Evolutionary conservation across 345 rosid genomes (phyloP), one percentile per base, ranked within the genome.

Genomic region (Hirschfeldia incana): DNA sequence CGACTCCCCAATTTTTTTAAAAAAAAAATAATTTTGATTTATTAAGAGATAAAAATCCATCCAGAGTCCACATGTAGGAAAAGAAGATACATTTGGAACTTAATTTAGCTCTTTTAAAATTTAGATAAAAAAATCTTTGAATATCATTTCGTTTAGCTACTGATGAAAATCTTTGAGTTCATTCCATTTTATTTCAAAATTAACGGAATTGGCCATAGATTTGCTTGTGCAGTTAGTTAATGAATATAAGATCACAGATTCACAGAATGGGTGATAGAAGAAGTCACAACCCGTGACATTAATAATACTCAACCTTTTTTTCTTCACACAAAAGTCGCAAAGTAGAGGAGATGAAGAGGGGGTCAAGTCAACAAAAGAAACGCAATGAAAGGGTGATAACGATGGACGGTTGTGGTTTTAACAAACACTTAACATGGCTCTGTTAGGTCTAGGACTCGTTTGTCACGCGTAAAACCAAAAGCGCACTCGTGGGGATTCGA

Each of bases 281-380:
- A 13, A 46, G 55, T 46, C 55, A 46, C 55, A 46, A 13, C 17
- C 55, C 55, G 55, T 49, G 55, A 49, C 55, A n/a, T 13, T 49
- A 49, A 49, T 49, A 49, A 49, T 44, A 49, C 17, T 13, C 13
- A 9, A 1, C 6, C 5, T n/a, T 5, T 39, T 39, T 39, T 39
- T 4, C 11, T 39, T 13, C 17, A 4, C 55, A 49, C 55, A 49
- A 49, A 49, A 49, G 55, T 49, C 55, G 55, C 55, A 49, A 49
- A 49, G 55, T 4, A 13, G 55, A n/a, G 2, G 55, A 5, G 55
- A 49, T 13, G 17, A 13, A 17, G 9, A 72, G 67, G 63, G 66
- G 55, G 82, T 78, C 82, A 78, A 78, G 55, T 49, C 55, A 49
- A 49, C 77, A 78, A 78, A 72, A 73, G 62, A 66, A 71, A 65